These are phyloP conservation scores for Stromatinia cepivora DNA, from an alignment of 2,329 filamentous ascomycete genomes.

Conservation along the genomic window DNA sequence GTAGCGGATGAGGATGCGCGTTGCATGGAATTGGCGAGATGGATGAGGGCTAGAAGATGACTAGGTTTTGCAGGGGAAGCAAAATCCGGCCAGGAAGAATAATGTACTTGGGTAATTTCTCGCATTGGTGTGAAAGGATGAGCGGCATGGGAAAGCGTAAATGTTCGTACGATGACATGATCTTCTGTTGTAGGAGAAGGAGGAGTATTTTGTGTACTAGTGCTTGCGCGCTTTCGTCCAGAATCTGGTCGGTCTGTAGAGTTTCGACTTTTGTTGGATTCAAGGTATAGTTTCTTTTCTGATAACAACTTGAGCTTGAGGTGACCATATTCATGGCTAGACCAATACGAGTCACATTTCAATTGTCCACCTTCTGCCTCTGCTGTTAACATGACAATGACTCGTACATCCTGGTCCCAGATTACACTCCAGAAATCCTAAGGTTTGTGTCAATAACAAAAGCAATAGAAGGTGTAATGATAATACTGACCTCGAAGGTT, in stretches of 20 bases:
- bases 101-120: slow-evolving; percentile 93
- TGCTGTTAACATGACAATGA: slow-evolving; percentile 95
- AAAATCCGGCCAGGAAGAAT: slow-evolving; percentile 96
- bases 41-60: slow-evolving; percentile 85
- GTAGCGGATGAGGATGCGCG: slow-evolving; percentile 46
- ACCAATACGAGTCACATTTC: slow-evolving; percentile 96
- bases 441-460: slow-evolving; percentile 15
- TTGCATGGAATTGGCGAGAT: slow-evolving; percentile 77
- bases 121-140: slow-evolving; percentile 83
- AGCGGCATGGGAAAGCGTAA: slow-evolving; percentile 73
- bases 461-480: slow-evolving; percentile 15
- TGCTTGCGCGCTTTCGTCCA: slow-evolving; percentile 55
- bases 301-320: slow-evolving; percentile 75
- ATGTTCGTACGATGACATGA: slow-evolving; percentile 81
- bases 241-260: slow-evolving; percentile 43
- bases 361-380: slow-evolving; percentile 90
- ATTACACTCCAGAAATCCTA: slow-evolving; percentile 97
- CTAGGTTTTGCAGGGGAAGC: slow-evolving; percentile 86
- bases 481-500: slow-evolving; percentile 74
- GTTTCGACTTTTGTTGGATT: slow-evolving; percentile 53
- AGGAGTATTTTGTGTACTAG: slow-evolving; percentile 48
- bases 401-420: slow-evolving; percentile 94
- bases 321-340: slow-evolving; percentile 71
- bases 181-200: slow-evolving; percentile 51
- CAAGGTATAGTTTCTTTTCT: slow-evolving; percentile 78